Base-by-base conservation (phyloP, 2,329 filamentous ascomycete genomes). In the Mycocentrospora acerina region DNA sequence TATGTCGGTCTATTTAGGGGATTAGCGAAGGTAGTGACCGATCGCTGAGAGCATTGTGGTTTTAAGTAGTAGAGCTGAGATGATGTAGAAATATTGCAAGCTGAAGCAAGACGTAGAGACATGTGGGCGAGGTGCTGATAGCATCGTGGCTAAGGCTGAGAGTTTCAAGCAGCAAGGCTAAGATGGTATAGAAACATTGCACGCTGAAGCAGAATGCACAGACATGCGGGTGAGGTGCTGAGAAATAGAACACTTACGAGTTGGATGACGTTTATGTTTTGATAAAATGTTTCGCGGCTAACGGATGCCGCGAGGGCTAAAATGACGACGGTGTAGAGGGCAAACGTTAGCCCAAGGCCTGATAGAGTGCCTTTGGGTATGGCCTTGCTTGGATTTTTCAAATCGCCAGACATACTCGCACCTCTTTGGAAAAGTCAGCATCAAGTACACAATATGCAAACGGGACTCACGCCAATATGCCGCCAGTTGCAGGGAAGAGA, bases 361-460 rank as follows among this genome's bases (percentile, higher is more conserved):
- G 82, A 86, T 1, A 94, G 69, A 0, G 89, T 94, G n/a, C 89
- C 89, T 46, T 81, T 84, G 0, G 89, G 89, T 36, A 95, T 95
- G 1, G 88, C 81, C 63, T 83, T 88, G 73, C 87, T 91, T 0
- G 89, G 89, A 47, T 89, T 84, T 46, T 80, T 85, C 33, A 95
- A 68, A 60, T 95, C 88, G 13, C 89, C 89, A 7, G 88, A 94
- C 89, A 95, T 94, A 53, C 87, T 91, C 6, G 89, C 89, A 13
- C 90, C 90, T 30, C 74, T 77, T 33, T n/a, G 32, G 26, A 32
- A 62, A 80, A 79, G 18, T 52, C 15, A 55, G 45, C 29, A n/a
- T 24, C n/a, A 19, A 7, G n/a, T n/a, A 15, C 25, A 2, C 2
- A 24, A 14, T 15, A 14, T 25, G 10, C 2, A 8, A 3, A 16